A percentile compares a stretch with the other conserved stretches of the same genome.
Conservation (phyloP, 1,284 basidiomycete genomes). For the Heterobasidion irregulare region DNA sequence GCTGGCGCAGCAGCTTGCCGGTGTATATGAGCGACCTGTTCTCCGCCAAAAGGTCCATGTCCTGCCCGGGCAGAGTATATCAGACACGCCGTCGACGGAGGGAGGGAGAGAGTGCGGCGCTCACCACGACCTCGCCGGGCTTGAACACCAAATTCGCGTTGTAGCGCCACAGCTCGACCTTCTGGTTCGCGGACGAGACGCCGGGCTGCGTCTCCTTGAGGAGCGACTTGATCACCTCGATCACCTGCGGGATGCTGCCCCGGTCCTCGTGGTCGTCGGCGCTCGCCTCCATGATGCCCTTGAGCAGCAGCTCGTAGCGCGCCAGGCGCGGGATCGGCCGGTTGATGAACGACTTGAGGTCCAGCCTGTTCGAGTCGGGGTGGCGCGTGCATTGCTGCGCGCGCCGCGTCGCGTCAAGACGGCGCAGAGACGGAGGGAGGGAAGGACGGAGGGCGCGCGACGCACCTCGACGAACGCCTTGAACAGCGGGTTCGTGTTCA, state of each 20-base stretch:
- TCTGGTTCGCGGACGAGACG: constrained; percentile 74
- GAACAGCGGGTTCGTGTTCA: constrained; percentile 73
- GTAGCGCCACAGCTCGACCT: constrained; percentile 82
- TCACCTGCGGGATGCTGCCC: constrained; percentile 71
- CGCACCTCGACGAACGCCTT: constrained; percentile 76
- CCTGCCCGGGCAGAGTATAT: constrained; percentile 30
- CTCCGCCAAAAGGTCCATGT: constrained; percentile 82
- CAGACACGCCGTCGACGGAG: not conserved
- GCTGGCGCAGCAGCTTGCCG: constrained; percentile 75
- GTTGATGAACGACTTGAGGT: constrained; percentile 85
- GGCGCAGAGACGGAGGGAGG: not conserved
- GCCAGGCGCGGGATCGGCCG: constrained; percentile 84
- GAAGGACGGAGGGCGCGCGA: too few species aligned
- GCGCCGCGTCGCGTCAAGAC: not conserved
- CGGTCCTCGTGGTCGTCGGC: constrained; percentile 71
- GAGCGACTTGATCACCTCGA: constrained; percentile 79
- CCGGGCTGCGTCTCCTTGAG: constrained; percentile 83
- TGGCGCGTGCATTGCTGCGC: constrained; percentile 61
- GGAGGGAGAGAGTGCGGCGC: constrained; percentile 19
- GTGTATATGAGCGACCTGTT: constrained; percentile 78
- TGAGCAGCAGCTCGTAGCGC: constrained; percentile 83
- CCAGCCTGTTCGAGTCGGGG: constrained; percentile 68
- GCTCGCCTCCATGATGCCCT: constrained; percentile 69
- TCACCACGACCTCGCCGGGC: constrained; percentile 67
- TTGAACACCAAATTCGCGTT: constrained; percentile 77